These are phyloP conservation scores for Alternaria gansuensis DNA, from an alignment of 2,329 filamentous ascomycete species.

Conservation along the genomic window DNA sequence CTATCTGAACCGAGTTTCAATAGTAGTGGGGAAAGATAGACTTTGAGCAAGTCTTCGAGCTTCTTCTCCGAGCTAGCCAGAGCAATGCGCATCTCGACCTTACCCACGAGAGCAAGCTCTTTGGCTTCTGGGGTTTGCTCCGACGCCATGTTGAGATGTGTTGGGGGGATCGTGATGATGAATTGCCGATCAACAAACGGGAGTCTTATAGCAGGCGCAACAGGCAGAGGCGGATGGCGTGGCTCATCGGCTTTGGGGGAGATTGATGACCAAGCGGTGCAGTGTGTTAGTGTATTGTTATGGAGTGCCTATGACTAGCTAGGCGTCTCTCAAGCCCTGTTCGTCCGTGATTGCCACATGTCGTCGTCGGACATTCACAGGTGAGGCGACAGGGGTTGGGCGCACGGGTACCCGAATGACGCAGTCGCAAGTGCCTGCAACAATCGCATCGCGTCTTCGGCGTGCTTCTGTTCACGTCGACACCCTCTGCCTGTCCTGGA, in stretches of 20 bases:
- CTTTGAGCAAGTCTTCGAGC: constrained; percentile 78
- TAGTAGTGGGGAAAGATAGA: constrained; percentile 81
- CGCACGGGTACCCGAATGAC: constrained; percentile 36
- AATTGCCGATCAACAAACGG: constrained; percentile 8
- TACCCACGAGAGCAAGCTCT: constrained; percentile 83
- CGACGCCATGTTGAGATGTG: constrained; percentile 44
- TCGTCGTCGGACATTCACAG: constrained; percentile 34
- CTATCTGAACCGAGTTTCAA: constrained; percentile 87
- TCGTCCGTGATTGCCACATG: constrained; percentile 35
- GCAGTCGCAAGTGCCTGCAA: constrained; percentile 37
- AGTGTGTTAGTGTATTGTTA: constrained; percentile 18
- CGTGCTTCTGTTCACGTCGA: constrained; percentile 34
- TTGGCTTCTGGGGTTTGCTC: constrained; percentile 64
- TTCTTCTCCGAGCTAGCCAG: constrained; percentile 85
- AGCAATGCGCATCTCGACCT: constrained; percentile 84
- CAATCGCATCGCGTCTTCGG: constrained; percentile 38
- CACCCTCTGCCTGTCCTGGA: constrained; percentile 17
- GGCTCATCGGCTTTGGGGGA: constrained; percentile 27
- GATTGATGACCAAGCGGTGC: constrained; percentile 6
- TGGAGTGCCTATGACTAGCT: constrained; percentile 15
- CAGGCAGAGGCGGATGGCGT: constrained; percentile 37
- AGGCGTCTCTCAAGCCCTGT: constrained; percentile 25
- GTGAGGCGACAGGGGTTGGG: constrained; percentile 30
- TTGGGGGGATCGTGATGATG: constrained; percentile 6
- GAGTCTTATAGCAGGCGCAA: constrained; percentile 26